phyloP scores from a whole-genome alignment of 345 rosid genomes.

The Isatis tinctoria region DNA sequence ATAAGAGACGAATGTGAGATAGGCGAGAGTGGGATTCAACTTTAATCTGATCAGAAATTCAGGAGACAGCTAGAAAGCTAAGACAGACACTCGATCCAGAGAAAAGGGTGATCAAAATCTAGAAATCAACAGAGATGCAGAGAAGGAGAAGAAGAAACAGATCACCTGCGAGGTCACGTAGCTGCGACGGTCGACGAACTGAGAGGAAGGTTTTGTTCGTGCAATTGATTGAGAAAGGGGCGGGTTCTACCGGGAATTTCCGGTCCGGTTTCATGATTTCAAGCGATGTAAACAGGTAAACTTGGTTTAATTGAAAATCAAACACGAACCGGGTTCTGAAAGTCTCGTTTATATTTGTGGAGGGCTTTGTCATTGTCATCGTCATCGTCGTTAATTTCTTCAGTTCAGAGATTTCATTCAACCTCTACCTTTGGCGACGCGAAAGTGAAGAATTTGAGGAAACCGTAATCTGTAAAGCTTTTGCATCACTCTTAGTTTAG shows the following conservation, averaged over 20 bases:
- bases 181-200: constrained; percentile 14
- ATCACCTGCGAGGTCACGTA: constrained; percentile 11
- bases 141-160: neutral
- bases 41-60: neutral
- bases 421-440: neutral
- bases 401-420: neutral
- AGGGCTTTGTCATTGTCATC: neutral
- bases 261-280: neutral
- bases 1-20: neutral
- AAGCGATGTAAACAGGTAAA: neutral
- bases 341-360: neutral
- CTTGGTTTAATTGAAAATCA: neutral
- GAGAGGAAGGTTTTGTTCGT: neutral
- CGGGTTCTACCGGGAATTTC: neutral
- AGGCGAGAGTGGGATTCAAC: neutral
- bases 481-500: neutral
- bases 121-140: neutral
- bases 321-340: neutral
- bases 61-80: neutral
- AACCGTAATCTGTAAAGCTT: neutral
- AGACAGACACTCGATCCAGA: neutral
- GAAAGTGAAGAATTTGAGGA: neutral
- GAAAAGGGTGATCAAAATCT: neutral
- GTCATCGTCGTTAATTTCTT: neutral
- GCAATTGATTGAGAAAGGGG: neutral